phyloP scores from a whole-genome alignment of 163 green algal genomes.

The Scenedesmus sp. region DNA sequence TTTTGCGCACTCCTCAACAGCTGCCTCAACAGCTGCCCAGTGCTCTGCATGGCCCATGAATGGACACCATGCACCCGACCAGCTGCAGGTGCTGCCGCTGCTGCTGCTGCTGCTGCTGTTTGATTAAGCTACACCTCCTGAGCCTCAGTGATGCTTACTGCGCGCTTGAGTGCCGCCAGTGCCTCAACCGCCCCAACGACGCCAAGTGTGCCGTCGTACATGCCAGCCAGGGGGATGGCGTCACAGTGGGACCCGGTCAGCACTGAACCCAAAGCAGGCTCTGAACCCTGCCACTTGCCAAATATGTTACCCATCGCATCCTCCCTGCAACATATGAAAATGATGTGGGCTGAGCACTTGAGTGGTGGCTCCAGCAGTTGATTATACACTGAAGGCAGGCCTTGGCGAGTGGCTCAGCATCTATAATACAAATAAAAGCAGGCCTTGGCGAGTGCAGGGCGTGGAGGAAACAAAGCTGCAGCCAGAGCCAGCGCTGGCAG shows the following conservation, averaged over 20 bases:
- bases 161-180: constrained; percentile 80
- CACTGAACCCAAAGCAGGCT: constrained; percentile 72
- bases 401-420: no score
- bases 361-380: no score
- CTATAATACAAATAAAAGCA: no score
- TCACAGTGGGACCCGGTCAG: constrained; percentile 94
- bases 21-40: no score
- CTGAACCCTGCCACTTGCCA: constrained; percentile 81
- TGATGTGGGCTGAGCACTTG: background rate
- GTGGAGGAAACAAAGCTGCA: background rate
- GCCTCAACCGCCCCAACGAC: constrained; percentile 96
- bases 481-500: background rate
- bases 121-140: no score
- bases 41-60: constrained; percentile 65
- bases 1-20: no score
- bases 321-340: constrained; percentile 67
- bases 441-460: no score
- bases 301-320: constrained; percentile 97
- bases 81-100: background rate
- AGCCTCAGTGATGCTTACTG: constrained; percentile 58
- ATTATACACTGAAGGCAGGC: no score
- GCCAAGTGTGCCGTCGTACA: constrained; percentile 95
- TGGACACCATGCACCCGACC: background rate
- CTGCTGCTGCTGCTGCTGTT: background rate
- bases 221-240: constrained; percentile 93